These are phyloP conservation scores for Fusarium sp. DNA, from an alignment of 2,329 filamentous ascomycete genomes.

Conservation along the genomic window DNA sequence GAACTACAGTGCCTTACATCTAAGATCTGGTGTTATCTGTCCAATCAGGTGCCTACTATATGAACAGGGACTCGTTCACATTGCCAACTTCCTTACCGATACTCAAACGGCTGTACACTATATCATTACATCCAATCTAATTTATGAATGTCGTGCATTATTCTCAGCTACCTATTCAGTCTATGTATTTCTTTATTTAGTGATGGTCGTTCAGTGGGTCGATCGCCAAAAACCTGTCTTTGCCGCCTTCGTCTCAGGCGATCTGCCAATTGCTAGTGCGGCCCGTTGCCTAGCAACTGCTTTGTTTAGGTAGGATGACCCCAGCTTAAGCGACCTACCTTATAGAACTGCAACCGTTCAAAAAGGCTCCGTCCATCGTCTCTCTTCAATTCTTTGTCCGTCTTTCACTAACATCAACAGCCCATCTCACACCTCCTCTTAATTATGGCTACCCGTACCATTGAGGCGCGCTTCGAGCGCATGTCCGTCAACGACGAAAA, in stretches of 20 bases:
- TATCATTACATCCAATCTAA: background rate
- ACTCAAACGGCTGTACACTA: background rate
- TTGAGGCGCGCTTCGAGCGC: conserved; percentile 91
- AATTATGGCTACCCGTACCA: conserved; percentile 76
- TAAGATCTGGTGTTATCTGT: background rate
- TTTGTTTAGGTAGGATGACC: conserved; percentile 28
- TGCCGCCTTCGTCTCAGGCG: conserved; percentile 4
- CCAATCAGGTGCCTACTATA: background rate
- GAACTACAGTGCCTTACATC: background rate
- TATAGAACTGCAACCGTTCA: conserved; percentile 25
- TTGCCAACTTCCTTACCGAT: background rate
- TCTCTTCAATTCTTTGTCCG: conserved; percentile 18
- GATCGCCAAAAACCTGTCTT: conserved; percentile 10
- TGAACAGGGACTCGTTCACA: background rate
- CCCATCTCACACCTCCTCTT: background rate
- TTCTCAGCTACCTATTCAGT: background rate
- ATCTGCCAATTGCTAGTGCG: conserved; percentile 1
- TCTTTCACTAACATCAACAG: conserved; percentile 43
- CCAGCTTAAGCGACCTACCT: conserved; percentile 22
- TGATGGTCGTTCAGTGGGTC: background rate
- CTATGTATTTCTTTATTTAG: background rate
- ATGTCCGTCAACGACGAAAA: conserved; percentile 93
- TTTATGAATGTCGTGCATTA: background rate
- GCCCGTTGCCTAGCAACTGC: conserved; percentile 27
- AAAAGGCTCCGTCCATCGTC: conserved; percentile 28